Evolutionary conservation across 2,329 filamentous ascomycete species (phyloP).

Genomic region (Fusarium lyarnte): DNA sequence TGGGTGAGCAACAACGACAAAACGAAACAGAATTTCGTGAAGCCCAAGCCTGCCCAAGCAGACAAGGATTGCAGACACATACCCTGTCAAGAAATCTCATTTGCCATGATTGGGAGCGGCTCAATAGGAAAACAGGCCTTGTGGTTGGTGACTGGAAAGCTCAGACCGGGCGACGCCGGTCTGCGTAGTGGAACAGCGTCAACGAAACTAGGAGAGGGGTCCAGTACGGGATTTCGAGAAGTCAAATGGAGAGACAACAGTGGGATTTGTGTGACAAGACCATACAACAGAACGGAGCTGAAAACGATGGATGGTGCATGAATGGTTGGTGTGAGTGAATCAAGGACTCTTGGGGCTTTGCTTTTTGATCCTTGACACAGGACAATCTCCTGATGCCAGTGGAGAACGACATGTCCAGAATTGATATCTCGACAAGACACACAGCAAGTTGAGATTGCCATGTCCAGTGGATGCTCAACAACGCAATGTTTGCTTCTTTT

Average conservation of each 20-base stretch:
- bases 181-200: constrained; percentile 21
- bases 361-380: constrained; percentile 10
- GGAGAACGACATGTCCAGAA: constrained; percentile 7
- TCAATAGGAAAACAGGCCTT: constrained; percentile 1
- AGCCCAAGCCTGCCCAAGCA: constrained; percentile 6
- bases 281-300: constrained; percentile 9
- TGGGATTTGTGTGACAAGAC: constrained; percentile 37
- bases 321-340: constrained; percentile 13
- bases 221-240: constrained; percentile 10
- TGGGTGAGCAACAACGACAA: constrained; percentile 5
- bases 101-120: neutral
- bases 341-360: constrained; percentile 4
- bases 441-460: neutral
- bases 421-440: neutral
- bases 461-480: neutral
- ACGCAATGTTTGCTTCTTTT: constrained; percentile 11
- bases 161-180: constrained; percentile 16
- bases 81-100: constrained; percentile 10
- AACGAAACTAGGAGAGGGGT: constrained; percentile 21
- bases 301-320: neutral
- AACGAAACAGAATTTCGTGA: constrained; percentile 15
- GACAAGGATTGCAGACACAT: constrained; percentile 3
- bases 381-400: neutral
- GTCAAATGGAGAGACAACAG: constrained; percentile 31
- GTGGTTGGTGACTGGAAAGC: constrained; percentile 19